A percentile compares a stretch with the other conserved stretches of the same genome.
Conservation (phyloP, 768 basidiomycete species). For the Lactarius tabidus region DNA sequence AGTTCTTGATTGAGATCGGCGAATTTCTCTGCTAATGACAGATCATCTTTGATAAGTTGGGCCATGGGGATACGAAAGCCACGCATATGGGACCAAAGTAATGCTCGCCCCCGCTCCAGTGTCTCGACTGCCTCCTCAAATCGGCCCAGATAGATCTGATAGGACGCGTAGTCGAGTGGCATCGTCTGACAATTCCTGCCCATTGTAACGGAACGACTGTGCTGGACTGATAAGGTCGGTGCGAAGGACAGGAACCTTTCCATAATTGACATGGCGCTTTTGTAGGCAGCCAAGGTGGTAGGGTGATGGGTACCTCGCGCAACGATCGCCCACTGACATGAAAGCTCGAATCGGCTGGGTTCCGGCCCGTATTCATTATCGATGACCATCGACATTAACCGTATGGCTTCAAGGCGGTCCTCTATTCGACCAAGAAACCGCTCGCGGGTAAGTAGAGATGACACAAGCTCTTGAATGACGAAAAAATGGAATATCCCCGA, state of each 20-base stretch:
- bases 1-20: background rate
- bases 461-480: background rate
- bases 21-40: background rate
- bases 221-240: background rate
- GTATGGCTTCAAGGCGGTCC: background rate
- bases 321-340: background rate
- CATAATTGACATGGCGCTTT: background rate
- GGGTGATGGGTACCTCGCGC: background rate
- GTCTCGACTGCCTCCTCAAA: background rate
- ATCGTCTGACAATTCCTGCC: background rate
- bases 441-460: background rate
- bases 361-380: background rate
- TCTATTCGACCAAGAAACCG: background rate
- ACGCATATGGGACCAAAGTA: background rate
- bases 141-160: background rate
- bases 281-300: background rate
- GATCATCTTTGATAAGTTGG: background rate
- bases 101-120: constrained; percentile 1
- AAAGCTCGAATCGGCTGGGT: background rate
- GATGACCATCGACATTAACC: background rate
- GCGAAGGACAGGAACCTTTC: background rate
- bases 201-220: background rate
- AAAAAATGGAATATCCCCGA: background rate
- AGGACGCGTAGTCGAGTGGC: background rate
- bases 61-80: background rate